These are phyloP conservation scores for Zopfia rhizophila DNA, from an alignment of 2,329 filamentous ascomycete species.

Conservation along the genomic window DNA sequence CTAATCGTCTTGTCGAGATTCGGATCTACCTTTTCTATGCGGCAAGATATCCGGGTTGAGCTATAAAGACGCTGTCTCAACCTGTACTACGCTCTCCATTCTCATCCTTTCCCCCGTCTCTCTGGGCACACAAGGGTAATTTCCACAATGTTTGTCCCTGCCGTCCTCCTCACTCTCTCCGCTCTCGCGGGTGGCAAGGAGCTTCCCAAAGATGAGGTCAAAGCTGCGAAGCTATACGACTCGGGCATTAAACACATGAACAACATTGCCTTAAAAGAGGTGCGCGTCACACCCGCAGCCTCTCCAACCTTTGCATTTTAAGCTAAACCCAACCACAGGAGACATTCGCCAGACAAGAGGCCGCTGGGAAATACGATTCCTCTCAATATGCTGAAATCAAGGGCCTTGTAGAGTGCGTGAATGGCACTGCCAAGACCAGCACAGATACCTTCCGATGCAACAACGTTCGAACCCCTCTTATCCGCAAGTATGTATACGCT, in stretches of 20 bases:
- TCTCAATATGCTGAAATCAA: conserved; percentile 46
- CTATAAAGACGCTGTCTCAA: conserved; percentile 33
- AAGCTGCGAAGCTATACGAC: conserved; percentile 50
- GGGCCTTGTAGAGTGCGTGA: conserved; percentile 45
- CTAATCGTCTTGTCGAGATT: conserved; percentile 20
- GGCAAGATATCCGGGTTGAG: neutral
- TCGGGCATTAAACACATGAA: conserved; percentile 52
- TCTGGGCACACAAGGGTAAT: conserved; percentile 4
- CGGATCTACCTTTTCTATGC: conserved; percentile 16
- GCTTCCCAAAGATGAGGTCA: conserved; percentile 46
- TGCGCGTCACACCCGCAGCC: conserved; percentile 14
- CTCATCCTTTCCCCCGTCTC: conserved; percentile 11
- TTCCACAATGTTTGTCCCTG: conserved; percentile 40
- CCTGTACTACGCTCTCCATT: conserved; percentile 6
- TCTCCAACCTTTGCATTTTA: conserved; percentile 2
- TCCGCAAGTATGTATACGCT: too few species aligned
- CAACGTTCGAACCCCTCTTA: conserved; percentile 41
- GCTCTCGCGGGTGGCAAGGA: conserved; percentile 48
- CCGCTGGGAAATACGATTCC: conserved; percentile 45
- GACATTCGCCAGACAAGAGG: conserved; percentile 48
- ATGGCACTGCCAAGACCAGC: conserved; percentile 49
- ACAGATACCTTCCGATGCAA: conserved; percentile 52
- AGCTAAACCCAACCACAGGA: conserved; percentile 44
- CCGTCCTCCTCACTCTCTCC: conserved; percentile 43
- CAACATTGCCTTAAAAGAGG: conserved; percentile 47